Base-by-base conservation (phyloP, 2,329 filamentous ascomycete genomes). In the Teratosphaeria nubilosa region DNA sequence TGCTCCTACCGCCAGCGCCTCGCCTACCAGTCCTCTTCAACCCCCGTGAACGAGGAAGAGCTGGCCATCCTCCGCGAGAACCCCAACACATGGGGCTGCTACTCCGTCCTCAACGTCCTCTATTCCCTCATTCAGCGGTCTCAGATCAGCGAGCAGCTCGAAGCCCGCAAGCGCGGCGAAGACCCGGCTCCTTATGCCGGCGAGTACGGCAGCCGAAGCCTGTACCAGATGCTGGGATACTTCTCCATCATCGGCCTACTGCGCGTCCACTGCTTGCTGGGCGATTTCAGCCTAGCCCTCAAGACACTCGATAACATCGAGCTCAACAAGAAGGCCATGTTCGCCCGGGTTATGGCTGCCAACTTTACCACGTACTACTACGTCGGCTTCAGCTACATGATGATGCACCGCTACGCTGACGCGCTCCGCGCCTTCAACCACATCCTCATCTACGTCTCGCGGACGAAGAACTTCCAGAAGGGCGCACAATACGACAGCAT, bases 351-450 rank as follows among this genome's bases (percentile, higher is more conserved):
- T 74, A 97, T 99, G 94, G 92, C 94, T 57, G 94, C 94, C 59
- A 94, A 99, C 81, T 97, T 97, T 80, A 96, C 92, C 67, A 99
- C 94, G 65, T 99, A 97, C 85, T 99, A 99, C 85, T 97, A 97
- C 75, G 92, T 99, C 63, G 94, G 94, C 68, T 99, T 99, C 85
- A 95, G 90, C 67, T 99, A 99, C 87, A 97, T 99, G 92, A 99
- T 99, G 94, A 95, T 97, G 90, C 91, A 94, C 79, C 90, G 94
- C 74, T 99, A 99, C 75, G 90, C 91, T 77, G 94, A 99, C 77
- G 94, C 94, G 75, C 96, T 99, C 79, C 91, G 92, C 82, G 96
- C 96, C 87, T 99, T 99, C 86, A 95, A 90, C 82, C 94, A 99
- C 83, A 99, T 99, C 76, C 86, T 99, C 69, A 88, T 99, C 78